Conservation (phyloP, 495 filamentous ascomycete genomes). For the Penicillium alfredii region DNA sequence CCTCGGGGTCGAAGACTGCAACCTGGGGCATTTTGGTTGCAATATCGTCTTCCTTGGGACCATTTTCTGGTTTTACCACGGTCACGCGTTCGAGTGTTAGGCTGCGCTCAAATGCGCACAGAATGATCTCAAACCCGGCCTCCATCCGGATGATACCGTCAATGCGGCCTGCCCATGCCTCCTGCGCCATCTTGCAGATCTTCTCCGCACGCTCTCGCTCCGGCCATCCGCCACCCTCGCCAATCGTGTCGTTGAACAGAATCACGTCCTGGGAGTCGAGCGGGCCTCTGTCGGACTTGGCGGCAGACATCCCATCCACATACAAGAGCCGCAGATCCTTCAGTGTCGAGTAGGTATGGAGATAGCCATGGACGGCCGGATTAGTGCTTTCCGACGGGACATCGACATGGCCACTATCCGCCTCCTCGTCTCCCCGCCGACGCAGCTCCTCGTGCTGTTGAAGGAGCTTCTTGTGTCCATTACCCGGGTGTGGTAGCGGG, state of each 20-base stretch:
- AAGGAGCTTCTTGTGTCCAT: background rate
- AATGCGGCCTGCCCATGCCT: slow-evolving; percentile 44
- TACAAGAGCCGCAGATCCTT: slow-evolving; percentile 52
- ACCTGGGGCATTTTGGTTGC: background rate
- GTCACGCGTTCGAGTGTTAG: slow-evolving; percentile 26
- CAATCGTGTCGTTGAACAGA: slow-evolving; percentile 31
- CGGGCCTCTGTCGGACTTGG: slow-evolving; percentile 52
- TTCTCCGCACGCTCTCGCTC: slow-evolving; percentile 43
- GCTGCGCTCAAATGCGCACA: slow-evolving; percentile 54
- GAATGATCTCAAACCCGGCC: slow-evolving; percentile 62
- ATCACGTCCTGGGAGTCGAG: slow-evolving; percentile 55
- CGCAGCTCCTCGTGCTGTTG: slow-evolving; percentile 15
- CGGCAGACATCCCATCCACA: slow-evolving; percentile 56
- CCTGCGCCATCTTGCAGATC: slow-evolving; percentile 44
- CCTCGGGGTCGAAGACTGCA: background rate
- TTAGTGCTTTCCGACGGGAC: too few relatives aligned
- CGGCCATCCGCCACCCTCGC: slow-evolving; percentile 11
- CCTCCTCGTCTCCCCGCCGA: slow-evolving; percentile 4
- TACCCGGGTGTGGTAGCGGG: slow-evolving; percentile 4
- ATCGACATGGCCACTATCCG: too few relatives aligned
- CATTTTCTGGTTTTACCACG: slow-evolving; percentile 14
- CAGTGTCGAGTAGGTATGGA: slow-evolving; percentile 51
- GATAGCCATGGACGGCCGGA: too few relatives aligned
- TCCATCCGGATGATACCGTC: slow-evolving; percentile 64
- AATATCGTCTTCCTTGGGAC: background rate